Conservation (phyloP, 1,139 yeast species). For the Nakaseomyces glabratus region DNA sequence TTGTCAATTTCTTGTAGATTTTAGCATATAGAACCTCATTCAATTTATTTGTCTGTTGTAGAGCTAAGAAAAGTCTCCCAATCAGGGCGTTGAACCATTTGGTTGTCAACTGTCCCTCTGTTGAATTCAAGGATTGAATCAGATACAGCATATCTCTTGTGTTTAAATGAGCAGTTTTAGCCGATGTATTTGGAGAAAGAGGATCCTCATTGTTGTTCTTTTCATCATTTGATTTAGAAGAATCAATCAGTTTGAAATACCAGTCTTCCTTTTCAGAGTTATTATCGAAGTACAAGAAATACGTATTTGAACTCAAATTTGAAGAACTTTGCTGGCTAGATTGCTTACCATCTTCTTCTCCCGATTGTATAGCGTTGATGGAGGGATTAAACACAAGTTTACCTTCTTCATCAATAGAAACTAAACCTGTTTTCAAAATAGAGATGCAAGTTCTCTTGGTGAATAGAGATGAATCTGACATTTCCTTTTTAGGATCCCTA, state of each 20-base stretch:
- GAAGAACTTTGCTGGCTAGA: conserved; percentile 1
- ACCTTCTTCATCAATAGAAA: conserved; percentile 7
- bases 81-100: conserved; percentile 85
- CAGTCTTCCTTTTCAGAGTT: conserved; percentile 85
- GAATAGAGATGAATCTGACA: conserved; percentile 67
- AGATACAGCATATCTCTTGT: conserved; percentile 64
- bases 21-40: conserved; percentile 48
- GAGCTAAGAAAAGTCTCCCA: conserved; percentile 70
- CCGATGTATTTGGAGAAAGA: conserved; percentile 46
- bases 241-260: conserved; percentile 76
- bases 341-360: conserved; percentile 4
- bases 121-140: conserved; percentile 67
- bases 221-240: conserved; percentile 49
- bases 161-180: conserved; percentile 63
- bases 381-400: conserved; percentile 2
- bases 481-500: conserved; percentile 34
- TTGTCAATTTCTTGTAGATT: conserved; percentile 61
- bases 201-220: conserved; percentile 7
- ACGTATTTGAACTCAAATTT: conserved; percentile 25
- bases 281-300: conserved; percentile 66
- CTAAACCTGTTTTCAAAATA: conserved; percentile 39
- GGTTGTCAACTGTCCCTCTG: conserved; percentile 74
- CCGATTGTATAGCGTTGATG: background rate
- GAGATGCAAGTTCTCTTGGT: conserved; percentile 75
- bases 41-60: conserved; percentile 62